A percentile compares a stretch with the other conserved stretches of the same genome.
Conservation (phyloP, 1,284 basidiomycete genomes). For the Rhodotorula sp. region DNA sequence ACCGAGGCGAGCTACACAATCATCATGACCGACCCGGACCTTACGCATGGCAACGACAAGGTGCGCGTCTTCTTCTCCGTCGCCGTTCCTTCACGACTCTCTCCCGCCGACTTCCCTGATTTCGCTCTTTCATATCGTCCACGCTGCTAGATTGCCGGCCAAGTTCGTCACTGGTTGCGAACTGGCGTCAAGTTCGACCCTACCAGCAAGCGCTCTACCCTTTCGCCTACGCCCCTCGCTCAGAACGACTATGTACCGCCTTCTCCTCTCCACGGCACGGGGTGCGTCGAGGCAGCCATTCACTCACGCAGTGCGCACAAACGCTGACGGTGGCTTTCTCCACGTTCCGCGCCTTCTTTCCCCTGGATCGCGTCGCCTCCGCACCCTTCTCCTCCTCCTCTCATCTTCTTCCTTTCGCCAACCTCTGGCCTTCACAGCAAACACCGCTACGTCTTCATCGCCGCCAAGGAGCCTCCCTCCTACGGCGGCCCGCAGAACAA, state of each 20-base stretch:
- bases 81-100: too few relatives aligned
- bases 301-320: too few relatives aligned
- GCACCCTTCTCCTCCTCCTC: neutral
- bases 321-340: neutral
- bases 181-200: conserved; percentile 19
- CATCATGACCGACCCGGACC: conserved; percentile 22
- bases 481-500: conserved; percentile 11
- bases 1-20: conserved; percentile 17
- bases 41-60: conserved; percentile 14
- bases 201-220: conserved; percentile 15
- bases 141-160: neutral
- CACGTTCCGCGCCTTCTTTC: too few relatives aligned
- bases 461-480: conserved; percentile 8
- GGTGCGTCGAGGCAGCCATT: neutral
- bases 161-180: conserved; percentile 29
- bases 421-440: neutral
- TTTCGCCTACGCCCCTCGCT: neutral
- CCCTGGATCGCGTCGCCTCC: too few relatives aligned
- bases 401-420: neutral
- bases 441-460: conserved; percentile 30
- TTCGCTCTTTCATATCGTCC: too few relatives aligned
- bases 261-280: neutral
- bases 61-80: neutral
- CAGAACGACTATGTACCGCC: conserved; percentile 22
- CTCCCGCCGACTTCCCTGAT: too few relatives aligned